Evolutionary conservation across 1,284 basidiomycete species (phyloP).

Genomic region (Cryptococcus sp.): DNA sequence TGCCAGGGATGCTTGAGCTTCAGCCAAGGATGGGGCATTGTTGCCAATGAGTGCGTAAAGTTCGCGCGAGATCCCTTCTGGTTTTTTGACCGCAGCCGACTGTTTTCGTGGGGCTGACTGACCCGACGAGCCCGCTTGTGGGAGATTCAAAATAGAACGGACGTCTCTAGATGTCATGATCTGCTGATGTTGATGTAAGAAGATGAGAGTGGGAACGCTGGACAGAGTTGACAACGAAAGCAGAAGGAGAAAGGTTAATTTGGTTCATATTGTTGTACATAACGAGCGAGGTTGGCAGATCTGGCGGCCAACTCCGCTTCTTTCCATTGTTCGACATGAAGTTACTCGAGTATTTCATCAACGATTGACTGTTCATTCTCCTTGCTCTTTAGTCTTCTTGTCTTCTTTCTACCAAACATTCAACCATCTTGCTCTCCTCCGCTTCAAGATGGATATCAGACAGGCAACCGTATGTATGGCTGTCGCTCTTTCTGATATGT

Average conservation of each 20-base stretch:
- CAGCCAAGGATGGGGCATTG: conserved; percentile 74
- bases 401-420: not conserved
- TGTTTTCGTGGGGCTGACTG: conserved; percentile 49
- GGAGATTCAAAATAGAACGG: conserved; percentile 72
- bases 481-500: not conserved
- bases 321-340: too few relatives aligned
- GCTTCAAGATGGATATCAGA: conserved; percentile 54
- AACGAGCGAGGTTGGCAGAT: not conserved
- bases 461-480: conserved; percentile 52
- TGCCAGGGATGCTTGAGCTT: conserved; percentile 41
- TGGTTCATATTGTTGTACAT: not conserved
- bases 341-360: too few relatives aligned
- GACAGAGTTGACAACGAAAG: not conserved
- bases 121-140: conserved; percentile 29
- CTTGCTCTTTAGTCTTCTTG: too few relatives aligned
- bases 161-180: conserved; percentile 66
- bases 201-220: not conserved
- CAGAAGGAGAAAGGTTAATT: too few relatives aligned
- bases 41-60: conserved; percentile 92
- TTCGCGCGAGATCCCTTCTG: conserved; percentile 89
- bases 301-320: too few relatives aligned
- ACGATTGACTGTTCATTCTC: too few relatives aligned
- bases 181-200: not conserved
- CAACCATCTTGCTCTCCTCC: not conserved
- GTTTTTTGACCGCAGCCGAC: conserved; percentile 59